phyloP scores from a whole-genome alignment of 1,284 basidiomycete genomes.

The Cutaneotrichosporon sp. region DNA sequence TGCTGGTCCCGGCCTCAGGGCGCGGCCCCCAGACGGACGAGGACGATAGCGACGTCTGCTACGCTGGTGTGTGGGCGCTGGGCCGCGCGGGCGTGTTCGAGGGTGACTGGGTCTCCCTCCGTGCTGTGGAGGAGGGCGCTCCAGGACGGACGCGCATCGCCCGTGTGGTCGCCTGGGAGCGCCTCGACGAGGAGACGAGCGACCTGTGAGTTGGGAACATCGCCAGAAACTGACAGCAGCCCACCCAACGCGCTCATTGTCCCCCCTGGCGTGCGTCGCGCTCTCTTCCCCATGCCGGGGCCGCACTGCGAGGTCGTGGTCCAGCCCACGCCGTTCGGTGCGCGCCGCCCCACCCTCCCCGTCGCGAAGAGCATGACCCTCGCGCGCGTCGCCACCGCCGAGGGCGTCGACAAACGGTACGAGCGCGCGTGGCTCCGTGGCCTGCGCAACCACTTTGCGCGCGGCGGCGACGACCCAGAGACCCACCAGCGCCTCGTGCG shows the following conservation, averaged over 20 bases:
- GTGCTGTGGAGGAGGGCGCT: conserved; percentile 26
- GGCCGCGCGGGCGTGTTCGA: conserved; percentile 73
- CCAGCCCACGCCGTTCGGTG: conserved; percentile 52
- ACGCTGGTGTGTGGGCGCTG: conserved; percentile 60
- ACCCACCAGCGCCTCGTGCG: conserved; percentile 63
- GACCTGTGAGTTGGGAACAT: conserved; percentile 26
- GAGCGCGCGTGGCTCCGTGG: conserved; percentile 70
- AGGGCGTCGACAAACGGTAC: conserved; percentile 71
- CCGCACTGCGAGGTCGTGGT: conserved; percentile 34
- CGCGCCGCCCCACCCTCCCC: conserved; percentile 64
- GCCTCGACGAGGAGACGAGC: conserved; percentile 36
- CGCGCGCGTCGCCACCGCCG: conserved; percentile 78
- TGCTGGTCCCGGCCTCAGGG: conserved; percentile 7
- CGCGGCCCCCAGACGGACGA: conserved; percentile 10
- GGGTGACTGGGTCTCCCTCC: conserved; percentile 77
- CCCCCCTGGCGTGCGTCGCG: conserved; percentile 38
- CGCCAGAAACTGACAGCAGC: conserved; percentile 20
- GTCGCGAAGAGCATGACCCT: conserved; percentile 72
- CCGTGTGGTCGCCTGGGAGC: conserved; percentile 62
- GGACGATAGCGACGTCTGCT: conserved; percentile 34
- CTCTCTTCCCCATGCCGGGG: conserved; percentile 28
- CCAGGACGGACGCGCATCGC: conserved; percentile 55
- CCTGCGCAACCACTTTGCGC: conserved; percentile 68
- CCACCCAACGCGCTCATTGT: conserved; percentile 64
- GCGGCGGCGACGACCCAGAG: conserved; percentile 31